Evolutionary conservation across 202 grass and related monocot species (phyloP), one percentile per base, ranked within the genome.

Genomic region (Hordeum pubiflorum): DNA sequence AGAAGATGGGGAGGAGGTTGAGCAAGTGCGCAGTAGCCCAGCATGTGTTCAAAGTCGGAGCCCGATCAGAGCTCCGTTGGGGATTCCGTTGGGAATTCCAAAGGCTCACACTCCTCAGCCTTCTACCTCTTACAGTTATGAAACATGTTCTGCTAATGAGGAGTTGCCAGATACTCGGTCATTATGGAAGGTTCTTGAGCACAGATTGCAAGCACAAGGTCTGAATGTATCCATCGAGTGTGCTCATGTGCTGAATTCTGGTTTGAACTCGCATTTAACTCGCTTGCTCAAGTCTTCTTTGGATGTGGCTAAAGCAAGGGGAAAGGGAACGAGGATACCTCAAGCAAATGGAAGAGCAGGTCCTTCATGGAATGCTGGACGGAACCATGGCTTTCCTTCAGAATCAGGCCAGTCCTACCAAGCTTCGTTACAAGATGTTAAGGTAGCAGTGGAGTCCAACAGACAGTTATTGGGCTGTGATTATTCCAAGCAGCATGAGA

Each of bases 1-100:
- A 9, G 86, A 88, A 57, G 86, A 88, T 39, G 81, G 86, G 60
- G 75, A 88, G 63, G 86, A 88, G 74, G 86, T 88, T 63, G 86
- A 88, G 67, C 86, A 88, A 84, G 81, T 80, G 46, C 74, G 86
- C 20, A 58, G 39, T 39, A 87, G 86, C 32, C 82, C 79, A 12
- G 65, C 69, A 14, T 87, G 86, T 46, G 66, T 88, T 17, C 86
- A 88, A 64, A 88, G 81, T 67, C 38, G 66, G 44, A 88, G 86
- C 81, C 86, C 86, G 0, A 50, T 88, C 55, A 88, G 86, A 75
- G 86, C 86, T 27, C 81, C 86, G 1, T 48, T 83, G 80, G 81
- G 86, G 54, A 55, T 88, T 15, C 80, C 86, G 0, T 46, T 83
- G 73, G 80, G 86, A 41, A 56, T 84, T 40, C 55, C 31, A 58